Evolutionary conservation across 371 early-diverging fungal genomes (phyloP).

Genomic region (Mucor circinelloides): DNA sequence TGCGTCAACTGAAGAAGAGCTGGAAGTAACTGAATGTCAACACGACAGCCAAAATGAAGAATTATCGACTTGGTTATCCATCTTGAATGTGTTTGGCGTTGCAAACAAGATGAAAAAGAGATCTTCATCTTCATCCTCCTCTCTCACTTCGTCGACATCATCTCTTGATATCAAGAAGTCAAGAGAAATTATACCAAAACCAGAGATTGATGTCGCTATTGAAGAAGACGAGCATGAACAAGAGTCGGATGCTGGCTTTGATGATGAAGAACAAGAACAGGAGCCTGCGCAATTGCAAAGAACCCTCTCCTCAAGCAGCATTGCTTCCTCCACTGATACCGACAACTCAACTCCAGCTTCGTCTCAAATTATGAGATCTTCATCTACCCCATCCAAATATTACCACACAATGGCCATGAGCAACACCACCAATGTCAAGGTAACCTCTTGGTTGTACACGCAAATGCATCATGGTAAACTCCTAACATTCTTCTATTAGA

Average conservation of each 20-base stretch:
- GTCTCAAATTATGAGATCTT: constrained; percentile 8
- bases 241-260: neutral
- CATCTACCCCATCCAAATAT: neutral
- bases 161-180: neutral
- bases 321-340: constrained; percentile 8
- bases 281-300: neutral
- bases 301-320: constrained; percentile 8
- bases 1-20: neutral
- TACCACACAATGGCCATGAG: neutral
- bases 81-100: constrained; percentile 8
- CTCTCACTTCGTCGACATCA: neutral
- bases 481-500: constrained; percentile 23
- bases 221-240: neutral
- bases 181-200: neutral
- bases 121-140: neutral
- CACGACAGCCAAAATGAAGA: neutral
- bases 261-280: neutral
- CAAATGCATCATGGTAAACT: neutral
- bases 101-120: constrained; percentile 1
- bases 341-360: constrained; percentile 9
- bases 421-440: neutral
- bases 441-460: neutral
- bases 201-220: neutral
- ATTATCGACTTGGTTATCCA: constrained; percentile 8
- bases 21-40: neutral